Evolutionary conservation across 1,139 yeast genomes (phyloP).

Genomic region (Debaryomyces subglobosus): DNA sequence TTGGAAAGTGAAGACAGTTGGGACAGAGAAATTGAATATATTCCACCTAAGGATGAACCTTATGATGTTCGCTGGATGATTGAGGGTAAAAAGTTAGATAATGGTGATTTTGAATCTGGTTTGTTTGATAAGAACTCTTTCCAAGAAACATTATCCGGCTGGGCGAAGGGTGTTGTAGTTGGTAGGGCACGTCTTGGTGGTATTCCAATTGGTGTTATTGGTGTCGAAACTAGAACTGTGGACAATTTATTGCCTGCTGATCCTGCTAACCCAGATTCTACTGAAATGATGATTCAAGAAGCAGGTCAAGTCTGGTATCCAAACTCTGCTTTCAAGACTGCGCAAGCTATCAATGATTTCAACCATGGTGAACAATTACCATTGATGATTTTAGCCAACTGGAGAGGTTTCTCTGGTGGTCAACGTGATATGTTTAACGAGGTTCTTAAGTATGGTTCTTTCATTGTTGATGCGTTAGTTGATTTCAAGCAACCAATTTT

Average conservation of each 20-base stretch:
- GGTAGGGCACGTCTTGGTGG: slow-evolving; percentile 99
- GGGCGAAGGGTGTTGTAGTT: slow-evolving; percentile 98
- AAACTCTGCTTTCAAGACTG: slow-evolving; percentile 97
- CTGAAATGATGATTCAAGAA: slow-evolving; percentile 85
- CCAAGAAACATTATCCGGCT: slow-evolving; percentile 96
- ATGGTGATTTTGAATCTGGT: slow-evolving; percentile 78
- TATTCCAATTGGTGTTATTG: slow-evolving; percentile 97
- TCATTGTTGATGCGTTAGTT: slow-evolving; percentile 94
- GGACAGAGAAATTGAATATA: slow-evolving; percentile 90
- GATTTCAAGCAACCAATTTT: slow-evolving; percentile 96
- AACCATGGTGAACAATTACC: slow-evolving; percentile 98
- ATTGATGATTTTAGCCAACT: slow-evolving; percentile 94
- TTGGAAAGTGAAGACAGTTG: slow-evolving; percentile 80
- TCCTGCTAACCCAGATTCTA: slow-evolving; percentile 95
- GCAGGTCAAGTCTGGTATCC: slow-evolving; percentile 99
- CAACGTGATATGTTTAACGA: slow-evolving; percentile 99
- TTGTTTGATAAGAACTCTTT: slow-evolving; percentile 89
- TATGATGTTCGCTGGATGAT: slow-evolving; percentile 97
- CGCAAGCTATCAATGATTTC: slow-evolving; percentile 97
- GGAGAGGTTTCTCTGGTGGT: slow-evolving; percentile 99
- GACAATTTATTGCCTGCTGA: slow-evolving; percentile 95
- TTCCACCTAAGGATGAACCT: slow-evolving; percentile 70
- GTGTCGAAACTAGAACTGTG: slow-evolving; percentile 87
- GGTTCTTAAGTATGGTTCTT: slow-evolving; percentile 94
- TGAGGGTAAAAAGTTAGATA: slow-evolving; percentile 72